A percentile compares a stretch with the other conserved stretches of the same genome.
These are phyloP conservation scores for Rhodotorula sp. DNA, from an alignment of 1,284 basidiomycete genomes.

Conservation along the genomic window DNA sequence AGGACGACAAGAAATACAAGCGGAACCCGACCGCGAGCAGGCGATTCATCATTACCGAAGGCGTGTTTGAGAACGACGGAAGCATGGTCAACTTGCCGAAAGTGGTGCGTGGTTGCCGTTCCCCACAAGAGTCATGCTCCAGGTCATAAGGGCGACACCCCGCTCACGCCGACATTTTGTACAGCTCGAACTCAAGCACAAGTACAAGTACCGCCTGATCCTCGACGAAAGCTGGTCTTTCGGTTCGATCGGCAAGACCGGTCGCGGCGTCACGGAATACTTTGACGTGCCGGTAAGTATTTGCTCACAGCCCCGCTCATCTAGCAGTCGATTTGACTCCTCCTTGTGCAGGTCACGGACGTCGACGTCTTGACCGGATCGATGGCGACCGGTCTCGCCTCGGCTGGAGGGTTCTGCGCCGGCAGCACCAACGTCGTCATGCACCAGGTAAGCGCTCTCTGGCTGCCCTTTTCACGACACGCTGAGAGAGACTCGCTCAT, in stretches of 20 bases:
- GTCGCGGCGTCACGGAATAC: conserved; percentile 89
- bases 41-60: conserved; percentile 95
- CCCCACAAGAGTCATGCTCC: neutral
- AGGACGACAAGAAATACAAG: conserved; percentile 79
- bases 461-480: neutral
- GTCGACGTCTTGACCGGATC: conserved; percentile 68
- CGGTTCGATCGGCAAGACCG: conserved; percentile 86
- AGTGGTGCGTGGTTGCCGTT: conserved; percentile 61
- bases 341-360: conserved; percentile 50
- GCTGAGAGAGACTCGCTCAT: conserved; percentile 2
- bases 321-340: too few species aligned
- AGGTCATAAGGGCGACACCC: neutral
- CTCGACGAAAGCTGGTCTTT: conserved; percentile 94
- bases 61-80: conserved; percentile 93
- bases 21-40: conserved; percentile 68
- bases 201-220: conserved; percentile 93
- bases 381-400: conserved; percentile 76
- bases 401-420: conserved; percentile 92
- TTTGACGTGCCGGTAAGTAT: conserved; percentile 77
- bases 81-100: conserved; percentile 85
- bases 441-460: conserved; percentile 65
- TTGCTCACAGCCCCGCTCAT: neutral
- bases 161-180: neutral
- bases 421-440: conserved; percentile 78
- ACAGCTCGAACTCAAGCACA: conserved; percentile 87